Evolutionary conservation across 2,329 filamentous ascomycete species (phyloP), one percentile per base, ranked within the genome.

Genomic region (Parafenestella ontariensis): DNA sequence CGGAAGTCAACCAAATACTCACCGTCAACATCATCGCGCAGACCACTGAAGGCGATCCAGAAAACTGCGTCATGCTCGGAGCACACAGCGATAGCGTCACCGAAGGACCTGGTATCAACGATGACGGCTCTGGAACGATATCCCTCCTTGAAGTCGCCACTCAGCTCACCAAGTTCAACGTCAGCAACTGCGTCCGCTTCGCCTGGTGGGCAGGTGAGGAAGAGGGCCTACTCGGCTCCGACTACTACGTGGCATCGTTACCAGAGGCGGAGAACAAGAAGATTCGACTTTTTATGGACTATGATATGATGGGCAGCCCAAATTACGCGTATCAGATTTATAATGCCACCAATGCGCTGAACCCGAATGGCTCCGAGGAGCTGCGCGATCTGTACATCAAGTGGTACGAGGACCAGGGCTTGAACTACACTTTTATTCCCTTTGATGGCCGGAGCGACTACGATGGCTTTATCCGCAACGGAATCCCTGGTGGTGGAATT

Each of bases 1-100:
- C 80, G 29, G 68, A 78, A 54, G 72, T 81, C 26, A 78, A 82
- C 56, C 79, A 81, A 56, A 78, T 81, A 11, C 78, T 78, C 2
- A 85, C 83, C 56, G 70, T 65, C 56, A 78, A 78, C 59, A 76
- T 78, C 41, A 67, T 78, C 36, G 76, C 76, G 11, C 70, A 76
- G 52, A 77, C 75, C 13, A 73, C 68, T 8, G 64, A 62, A 17
- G 76, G 76, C 11, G 73, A 77, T 44, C 69, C 71, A 2, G 68
- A 76, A 40, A 77, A 77, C 54, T 74, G 73, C 46, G 70, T 78
- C 36, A 75, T 76, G 70, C 69, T 78, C 10, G 77, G 75, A 15
- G 77, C 74, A 2, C 77, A 79, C 57, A 71, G 69, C 52, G 76
- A 78, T 56, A 74, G 69, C 41, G 76, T 79, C 5, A 68, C 71